phyloP scores from a whole-genome alignment of 2,329 filamentous ascomycete species.

The Tolypocladium tundrense region DNA sequence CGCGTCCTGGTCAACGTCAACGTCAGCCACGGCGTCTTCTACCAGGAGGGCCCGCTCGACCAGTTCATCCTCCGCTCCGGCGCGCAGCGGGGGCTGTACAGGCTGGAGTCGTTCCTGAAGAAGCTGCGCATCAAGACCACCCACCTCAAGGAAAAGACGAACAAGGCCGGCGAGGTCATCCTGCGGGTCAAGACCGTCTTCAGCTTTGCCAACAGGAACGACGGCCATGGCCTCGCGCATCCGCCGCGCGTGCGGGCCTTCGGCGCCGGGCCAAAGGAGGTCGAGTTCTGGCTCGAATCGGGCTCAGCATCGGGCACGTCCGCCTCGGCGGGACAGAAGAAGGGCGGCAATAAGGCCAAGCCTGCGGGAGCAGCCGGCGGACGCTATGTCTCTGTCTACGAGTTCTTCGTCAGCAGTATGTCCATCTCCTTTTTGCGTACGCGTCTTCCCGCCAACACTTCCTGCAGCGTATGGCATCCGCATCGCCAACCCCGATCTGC shows the following conservation, averaged over 20 bases:
- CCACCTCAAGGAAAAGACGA: slow-evolving; percentile 24
- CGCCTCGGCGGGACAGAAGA: slow-evolving; percentile 5
- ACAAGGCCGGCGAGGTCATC: slow-evolving; percentile 20
- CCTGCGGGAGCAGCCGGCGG: slow-evolving; percentile 19
- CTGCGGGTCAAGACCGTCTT: slow-evolving; percentile 25
- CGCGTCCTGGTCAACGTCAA: slow-evolving; percentile 16
- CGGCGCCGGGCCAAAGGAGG: slow-evolving; percentile 39
- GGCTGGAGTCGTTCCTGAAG: slow-evolving; percentile 25
- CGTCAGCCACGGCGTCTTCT: slow-evolving; percentile 23
- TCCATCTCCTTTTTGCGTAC: neutral
- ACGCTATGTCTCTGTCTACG: slow-evolving; percentile 38
- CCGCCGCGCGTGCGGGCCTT: slow-evolving; percentile 13
- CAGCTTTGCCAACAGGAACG: slow-evolving; percentile 22
- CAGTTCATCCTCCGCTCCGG: slow-evolving; percentile 6
- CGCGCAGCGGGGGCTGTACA: slow-evolving; percentile 1
- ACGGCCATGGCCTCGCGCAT: slow-evolving; percentile 16
- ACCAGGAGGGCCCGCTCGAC: slow-evolving; percentile 14
- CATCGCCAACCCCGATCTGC: slow-evolving; percentile 23
- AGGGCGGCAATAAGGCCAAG: slow-evolving; percentile 5
- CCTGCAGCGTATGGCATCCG: slow-evolving; percentile 23
- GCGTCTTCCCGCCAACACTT: too few relatives aligned
- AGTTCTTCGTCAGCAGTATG: slow-evolving; percentile 36
- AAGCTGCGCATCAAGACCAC: slow-evolving; percentile 25
- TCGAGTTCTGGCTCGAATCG: slow-evolving; percentile 40
- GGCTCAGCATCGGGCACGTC: slow-evolving; percentile 1